A percentile compares a stretch with the other conserved stretches of the same genome.
phyloP scores from a whole-genome alignment of 1,284 basidiomycete species.

The Rugosomyces carneus region DNA sequence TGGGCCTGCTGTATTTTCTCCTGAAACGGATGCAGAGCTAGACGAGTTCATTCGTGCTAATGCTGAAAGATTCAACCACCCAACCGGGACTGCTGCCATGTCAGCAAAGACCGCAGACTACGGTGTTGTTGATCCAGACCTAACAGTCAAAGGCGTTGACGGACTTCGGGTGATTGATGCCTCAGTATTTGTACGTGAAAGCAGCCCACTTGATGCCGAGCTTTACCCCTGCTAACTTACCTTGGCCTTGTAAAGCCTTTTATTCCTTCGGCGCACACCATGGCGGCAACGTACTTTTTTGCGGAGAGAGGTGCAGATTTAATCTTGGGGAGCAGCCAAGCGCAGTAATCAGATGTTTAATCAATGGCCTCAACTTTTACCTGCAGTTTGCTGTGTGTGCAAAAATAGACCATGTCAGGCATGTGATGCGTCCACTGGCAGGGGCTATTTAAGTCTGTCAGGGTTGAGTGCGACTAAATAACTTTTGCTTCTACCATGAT shows the following conservation, averaged over 20 bases:
- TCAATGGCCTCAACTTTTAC: too few species aligned
- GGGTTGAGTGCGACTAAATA: too few species aligned
- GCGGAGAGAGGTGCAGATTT: conserved; percentile 20
- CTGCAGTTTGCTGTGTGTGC: too few species aligned
- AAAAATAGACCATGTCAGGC: too few species aligned
- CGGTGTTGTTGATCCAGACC: conserved; percentile 31
- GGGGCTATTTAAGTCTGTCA: too few species aligned
- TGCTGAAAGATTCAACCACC: conserved; percentile 16
- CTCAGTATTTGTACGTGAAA: conserved; percentile 25
- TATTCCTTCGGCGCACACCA: conserved; percentile 18
- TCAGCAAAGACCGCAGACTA: conserved; percentile 18
- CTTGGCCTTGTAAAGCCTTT: conserved; percentile 12
- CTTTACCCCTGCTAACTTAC: background rate
- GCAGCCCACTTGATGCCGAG: background rate
- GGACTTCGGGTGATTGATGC: conserved; percentile 36
- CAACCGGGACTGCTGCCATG: conserved; percentile 25
- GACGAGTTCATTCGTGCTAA: conserved; percentile 20
- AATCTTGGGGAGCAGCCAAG: conserved; percentile 11
- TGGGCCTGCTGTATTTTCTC: conserved; percentile 10
- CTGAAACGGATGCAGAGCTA: conserved; percentile 17
- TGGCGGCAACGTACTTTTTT: conserved; percentile 18
- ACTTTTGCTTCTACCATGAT: too few species aligned
- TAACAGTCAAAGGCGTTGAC: conserved; percentile 31
- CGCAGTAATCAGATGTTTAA: too few species aligned
- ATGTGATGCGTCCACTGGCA: too few species aligned